phyloP scores from a whole-genome alignment of 2,329 filamentous ascomycete species.

The Botryotinia convoluta region DNA sequence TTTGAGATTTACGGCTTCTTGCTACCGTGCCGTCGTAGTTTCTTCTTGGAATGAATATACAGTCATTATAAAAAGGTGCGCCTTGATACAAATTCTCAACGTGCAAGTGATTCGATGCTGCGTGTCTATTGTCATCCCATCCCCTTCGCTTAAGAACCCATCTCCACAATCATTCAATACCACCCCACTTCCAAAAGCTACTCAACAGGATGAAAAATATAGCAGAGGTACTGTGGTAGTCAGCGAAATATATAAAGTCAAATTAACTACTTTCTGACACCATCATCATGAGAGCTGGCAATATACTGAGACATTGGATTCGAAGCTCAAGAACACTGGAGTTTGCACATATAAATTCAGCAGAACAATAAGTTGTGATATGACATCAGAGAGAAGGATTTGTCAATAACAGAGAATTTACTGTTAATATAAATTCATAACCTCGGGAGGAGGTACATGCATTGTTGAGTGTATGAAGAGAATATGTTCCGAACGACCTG shows the following conservation, averaged over 20 bases:
- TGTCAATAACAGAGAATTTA: not conserved
- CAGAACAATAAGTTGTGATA: not conserved
- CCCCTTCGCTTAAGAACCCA: not conserved
- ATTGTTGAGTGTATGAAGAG: not conserved
- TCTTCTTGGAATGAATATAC: not conserved
- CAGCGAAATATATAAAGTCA: not conserved
- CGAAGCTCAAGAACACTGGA: not conserved
- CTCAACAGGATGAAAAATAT: accelerated
- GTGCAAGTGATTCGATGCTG: not conserved
- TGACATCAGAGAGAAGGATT: not conserved
- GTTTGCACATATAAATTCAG: not conserved
- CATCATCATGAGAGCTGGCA: not conserved
- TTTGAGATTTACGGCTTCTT: not conserved
- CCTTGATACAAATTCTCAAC: not conserved
- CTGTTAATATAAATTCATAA: not conserved
- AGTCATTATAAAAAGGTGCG: not conserved
- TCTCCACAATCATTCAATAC: not conserved
- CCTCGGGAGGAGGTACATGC: not conserved
- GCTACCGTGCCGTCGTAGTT: not conserved
- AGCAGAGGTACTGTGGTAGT: not conserved
- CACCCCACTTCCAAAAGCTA: not conserved
- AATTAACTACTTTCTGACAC: accelerated
- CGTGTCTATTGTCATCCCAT: not conserved
- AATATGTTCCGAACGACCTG: not conserved
- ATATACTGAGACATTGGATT: not conserved